These are phyloP conservation scores for Carex parvula DNA, from an alignment of 176 grass and related monocot species.

Conservation along the genomic window DNA sequence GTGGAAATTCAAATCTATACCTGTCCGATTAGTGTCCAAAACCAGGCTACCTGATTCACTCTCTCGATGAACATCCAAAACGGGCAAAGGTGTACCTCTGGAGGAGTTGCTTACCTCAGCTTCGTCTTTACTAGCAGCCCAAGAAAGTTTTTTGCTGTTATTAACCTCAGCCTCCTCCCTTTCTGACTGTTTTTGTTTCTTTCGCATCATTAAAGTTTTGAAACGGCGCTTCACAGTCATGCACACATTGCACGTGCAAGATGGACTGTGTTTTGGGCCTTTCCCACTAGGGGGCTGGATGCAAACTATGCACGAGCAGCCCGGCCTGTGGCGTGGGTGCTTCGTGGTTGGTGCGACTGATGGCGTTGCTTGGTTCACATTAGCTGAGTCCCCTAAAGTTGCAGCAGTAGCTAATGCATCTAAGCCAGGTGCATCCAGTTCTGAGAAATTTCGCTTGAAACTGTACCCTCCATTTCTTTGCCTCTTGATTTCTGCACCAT, in stretches of 20 bases:
- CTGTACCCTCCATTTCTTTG: slow-evolving; percentile 39
- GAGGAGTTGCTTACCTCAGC: slow-evolving; percentile 52
- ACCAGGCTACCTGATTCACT: slow-evolving; percentile 32
- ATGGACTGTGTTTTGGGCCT: slow-evolving; percentile 77
- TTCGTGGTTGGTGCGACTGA: slow-evolving; percentile 70
- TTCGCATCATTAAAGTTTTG: slow-evolving; percentile 92
- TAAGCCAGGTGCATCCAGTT: slow-evolving; percentile 68
- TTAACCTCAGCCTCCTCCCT: slow-evolving; percentile 68
- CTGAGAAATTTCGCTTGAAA: slow-evolving; percentile 49
- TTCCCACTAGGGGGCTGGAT: slow-evolving; percentile 96
- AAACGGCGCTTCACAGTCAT: slow-evolving; percentile 80
- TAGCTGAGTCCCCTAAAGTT: slow-evolving; percentile 40
- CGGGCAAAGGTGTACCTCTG: slow-evolving; percentile 32
- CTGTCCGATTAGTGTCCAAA: slow-evolving; percentile 46
- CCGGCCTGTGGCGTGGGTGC: slow-evolving; percentile 79
- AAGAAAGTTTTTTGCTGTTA: slow-evolving; percentile 57
- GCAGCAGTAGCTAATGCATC: slow-evolving; percentile 58
- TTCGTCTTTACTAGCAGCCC: slow-evolving; percentile 53
- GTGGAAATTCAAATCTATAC: slow-evolving; percentile 82
- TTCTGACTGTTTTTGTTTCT: slow-evolving; percentile 84
- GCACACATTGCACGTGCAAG: slow-evolving; percentile 89
- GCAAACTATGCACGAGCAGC: slow-evolving; percentile 93
- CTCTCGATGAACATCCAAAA: slow-evolving; percentile 40
- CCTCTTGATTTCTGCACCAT: slow-evolving; percentile 53
- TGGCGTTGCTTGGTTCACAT: slow-evolving; percentile 43